Conservation (phyloP, 176 grass and related monocot genomes). For the Carex littledalei region DNA sequence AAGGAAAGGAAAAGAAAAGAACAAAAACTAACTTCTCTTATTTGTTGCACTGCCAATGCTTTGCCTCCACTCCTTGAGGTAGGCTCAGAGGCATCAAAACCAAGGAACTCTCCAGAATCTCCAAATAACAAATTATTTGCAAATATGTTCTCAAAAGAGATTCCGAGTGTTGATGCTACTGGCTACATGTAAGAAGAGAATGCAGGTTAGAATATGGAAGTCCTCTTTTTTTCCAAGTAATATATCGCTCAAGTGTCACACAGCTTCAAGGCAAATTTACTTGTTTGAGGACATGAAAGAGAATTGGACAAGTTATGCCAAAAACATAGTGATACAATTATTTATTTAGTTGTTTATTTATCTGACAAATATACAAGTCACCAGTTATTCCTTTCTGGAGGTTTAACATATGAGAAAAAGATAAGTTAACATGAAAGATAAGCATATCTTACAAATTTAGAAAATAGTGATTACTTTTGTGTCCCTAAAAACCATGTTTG, state of each 20-base stretch:
- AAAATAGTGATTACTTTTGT: no score
- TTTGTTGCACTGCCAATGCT: slow-evolving; percentile 77
- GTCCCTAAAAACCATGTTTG: neutral
- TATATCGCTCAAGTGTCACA: neutral
- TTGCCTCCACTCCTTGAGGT: slow-evolving; percentile 88
- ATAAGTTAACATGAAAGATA: neutral
- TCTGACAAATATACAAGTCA: neutral
- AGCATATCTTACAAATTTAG: neutral
- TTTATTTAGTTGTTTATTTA: neutral
- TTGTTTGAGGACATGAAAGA: neutral
- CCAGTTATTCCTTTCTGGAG: neutral
- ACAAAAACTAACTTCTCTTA: slow-evolving; percentile 51
- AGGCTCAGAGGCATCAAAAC: slow-evolving; percentile 80
- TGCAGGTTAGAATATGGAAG: neutral
- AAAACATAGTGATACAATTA: neutral
- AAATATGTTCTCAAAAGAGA: slow-evolving; percentile 78
- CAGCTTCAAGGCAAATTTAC: neutral
- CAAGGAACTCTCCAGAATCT: slow-evolving; percentile 60
- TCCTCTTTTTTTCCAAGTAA: neutral
- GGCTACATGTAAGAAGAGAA: slow-evolving; percentile 46
- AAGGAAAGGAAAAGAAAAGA: neutral
- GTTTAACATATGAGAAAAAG: neutral
- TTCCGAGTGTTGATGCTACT: slow-evolving; percentile 69
- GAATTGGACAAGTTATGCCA: neutral
- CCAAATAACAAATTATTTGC: slow-evolving; percentile 87